A percentile compares a stretch with the other conserved stretches of the same genome.
phyloP scores from a whole-genome alignment of 441 rosid species.

The Arabidopsis lyrata region DNA sequence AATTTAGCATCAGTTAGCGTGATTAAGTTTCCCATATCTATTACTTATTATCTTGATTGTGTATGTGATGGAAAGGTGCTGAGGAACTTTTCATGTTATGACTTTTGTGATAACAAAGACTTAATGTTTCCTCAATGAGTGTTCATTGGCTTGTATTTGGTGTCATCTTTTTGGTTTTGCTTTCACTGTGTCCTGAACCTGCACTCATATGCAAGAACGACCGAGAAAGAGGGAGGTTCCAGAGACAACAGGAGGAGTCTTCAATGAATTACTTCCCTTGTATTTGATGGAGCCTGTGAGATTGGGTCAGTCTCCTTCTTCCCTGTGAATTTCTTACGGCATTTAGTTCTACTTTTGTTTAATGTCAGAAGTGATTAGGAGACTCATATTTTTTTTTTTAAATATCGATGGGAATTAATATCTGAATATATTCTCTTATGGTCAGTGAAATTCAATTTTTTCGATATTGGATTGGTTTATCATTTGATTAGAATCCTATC shows the following conservation, averaged over 20 bases:
- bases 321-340: background rate
- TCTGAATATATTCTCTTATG: too few relatives aligned
- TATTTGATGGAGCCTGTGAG: background rate
- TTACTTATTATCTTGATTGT: background rate
- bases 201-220: background rate
- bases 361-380: background rate
- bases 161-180: background rate
- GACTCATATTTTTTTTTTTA: background rate
- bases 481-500: too few relatives aligned
- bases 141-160: background rate
- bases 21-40: background rate
- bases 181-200: background rate
- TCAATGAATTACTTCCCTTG: background rate
- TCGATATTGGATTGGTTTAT: too few relatives aligned
- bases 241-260: background rate
- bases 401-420: background rate
- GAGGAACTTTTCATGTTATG: background rate
- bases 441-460: too few relatives aligned
- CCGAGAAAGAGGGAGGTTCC: background rate
- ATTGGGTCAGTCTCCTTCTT: slow-evolving; percentile 11
- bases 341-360: background rate
- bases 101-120: background rate
- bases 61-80: background rate
- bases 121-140: background rate
- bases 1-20: background rate